A percentile compares a stretch with the other conserved stretches of the same genome.
These are phyloP conservation scores for Globisporangium viniferum DNA, from an alignment of 352 stramenopile species.

Conservation along the genomic window DNA sequence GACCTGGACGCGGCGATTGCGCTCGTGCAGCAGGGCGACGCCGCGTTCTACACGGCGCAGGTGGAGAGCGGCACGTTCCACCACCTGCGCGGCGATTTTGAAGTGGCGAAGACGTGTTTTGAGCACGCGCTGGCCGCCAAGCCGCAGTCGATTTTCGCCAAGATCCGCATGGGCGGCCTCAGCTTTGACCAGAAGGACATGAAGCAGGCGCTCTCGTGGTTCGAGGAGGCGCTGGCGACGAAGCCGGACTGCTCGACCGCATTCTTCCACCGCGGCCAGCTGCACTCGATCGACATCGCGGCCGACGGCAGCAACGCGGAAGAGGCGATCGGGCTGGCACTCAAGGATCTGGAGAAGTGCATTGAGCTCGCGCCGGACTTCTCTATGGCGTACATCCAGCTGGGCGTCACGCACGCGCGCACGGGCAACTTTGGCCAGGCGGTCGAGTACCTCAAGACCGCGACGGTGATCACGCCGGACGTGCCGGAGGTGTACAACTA, in stretches of 20 bases:
- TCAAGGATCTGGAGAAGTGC: constrained; percentile 69
- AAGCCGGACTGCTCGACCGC: constrained; percentile 68
- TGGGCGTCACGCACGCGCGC: constrained; percentile 72
- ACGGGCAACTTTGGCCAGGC: constrained; percentile 71
- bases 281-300: constrained; percentile 73
- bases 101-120: constrained; percentile 60
- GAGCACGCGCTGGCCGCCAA: constrained; percentile 58
- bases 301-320: constrained; percentile 51
- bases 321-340: constrained; percentile 44
- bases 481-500: constrained; percentile 87
- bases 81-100: constrained; percentile 75
- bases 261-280: constrained; percentile 81
- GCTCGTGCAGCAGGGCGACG: constrained; percentile 45
- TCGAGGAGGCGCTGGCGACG: constrained; percentile 65
- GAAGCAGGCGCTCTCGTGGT: constrained; percentile 68
- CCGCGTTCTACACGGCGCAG: constrained; percentile 70
- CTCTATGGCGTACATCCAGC: constrained; percentile 80
- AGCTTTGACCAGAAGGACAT: constrained; percentile 84
- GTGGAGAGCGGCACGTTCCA: constrained; percentile 77
- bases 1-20: constrained; percentile 56
- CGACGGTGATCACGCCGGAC: constrained; percentile 60
- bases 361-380: constrained; percentile 72
- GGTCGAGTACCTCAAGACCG: constrained; percentile 61
- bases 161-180: constrained; percentile 79
- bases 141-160: constrained; percentile 72